phyloP scores from a whole-genome alignment of 2,329 filamentous ascomycete genomes.

The Didymella exigua region DNA sequence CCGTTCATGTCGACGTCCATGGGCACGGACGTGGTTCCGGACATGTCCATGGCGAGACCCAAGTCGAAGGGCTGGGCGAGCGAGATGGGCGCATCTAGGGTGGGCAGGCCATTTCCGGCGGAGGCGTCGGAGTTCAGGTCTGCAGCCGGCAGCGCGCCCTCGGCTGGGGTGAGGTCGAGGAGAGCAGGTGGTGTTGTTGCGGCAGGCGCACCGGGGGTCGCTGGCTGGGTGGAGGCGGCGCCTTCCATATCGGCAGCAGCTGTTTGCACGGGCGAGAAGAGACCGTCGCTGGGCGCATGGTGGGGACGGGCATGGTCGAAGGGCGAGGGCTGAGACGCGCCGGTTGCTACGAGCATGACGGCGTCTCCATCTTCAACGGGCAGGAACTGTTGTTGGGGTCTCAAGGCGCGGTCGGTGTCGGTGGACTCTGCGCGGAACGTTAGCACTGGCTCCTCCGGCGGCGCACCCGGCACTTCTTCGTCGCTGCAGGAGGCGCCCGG shows the following conservation, averaged over 20 bases:
- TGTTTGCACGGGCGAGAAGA: slow-evolving; percentile 23
- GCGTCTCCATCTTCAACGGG: slow-evolving; percentile 36
- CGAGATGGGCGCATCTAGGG: slow-evolving; percentile 32
- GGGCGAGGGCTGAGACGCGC: slow-evolving; percentile 23
- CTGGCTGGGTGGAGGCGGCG: slow-evolving; percentile 32
- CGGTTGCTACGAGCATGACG: slow-evolving; percentile 41
- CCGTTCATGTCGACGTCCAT: slow-evolving; percentile 22
- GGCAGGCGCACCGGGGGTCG: slow-evolving; percentile 25
- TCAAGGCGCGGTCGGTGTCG: slow-evolving; percentile 1
- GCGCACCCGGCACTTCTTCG: slow-evolving; percentile 8
- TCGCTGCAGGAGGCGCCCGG: background rate
- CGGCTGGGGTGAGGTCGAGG: slow-evolving; percentile 3
- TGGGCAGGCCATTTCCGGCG: slow-evolving; percentile 19
- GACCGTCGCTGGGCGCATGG: slow-evolving; percentile 32
- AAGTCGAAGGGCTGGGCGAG: slow-evolving; percentile 23
- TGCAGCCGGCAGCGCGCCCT: slow-evolving; percentile 13
- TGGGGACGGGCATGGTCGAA: slow-evolving; percentile 30
- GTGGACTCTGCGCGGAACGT: slow-evolving; percentile 15
- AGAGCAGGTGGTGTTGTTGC: slow-evolving; percentile 18
- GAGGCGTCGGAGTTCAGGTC: slow-evolving; percentile 5
- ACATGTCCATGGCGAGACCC: slow-evolving; percentile 17
- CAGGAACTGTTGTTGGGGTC: background rate
- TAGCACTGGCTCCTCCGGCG: slow-evolving; percentile 12
- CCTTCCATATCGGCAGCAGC: slow-evolving; percentile 37
- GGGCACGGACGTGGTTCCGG: slow-evolving; percentile 16